Base-by-base conservation (phyloP, 1,284 basidiomycete species). In the Termitomyces sp. region DNA sequence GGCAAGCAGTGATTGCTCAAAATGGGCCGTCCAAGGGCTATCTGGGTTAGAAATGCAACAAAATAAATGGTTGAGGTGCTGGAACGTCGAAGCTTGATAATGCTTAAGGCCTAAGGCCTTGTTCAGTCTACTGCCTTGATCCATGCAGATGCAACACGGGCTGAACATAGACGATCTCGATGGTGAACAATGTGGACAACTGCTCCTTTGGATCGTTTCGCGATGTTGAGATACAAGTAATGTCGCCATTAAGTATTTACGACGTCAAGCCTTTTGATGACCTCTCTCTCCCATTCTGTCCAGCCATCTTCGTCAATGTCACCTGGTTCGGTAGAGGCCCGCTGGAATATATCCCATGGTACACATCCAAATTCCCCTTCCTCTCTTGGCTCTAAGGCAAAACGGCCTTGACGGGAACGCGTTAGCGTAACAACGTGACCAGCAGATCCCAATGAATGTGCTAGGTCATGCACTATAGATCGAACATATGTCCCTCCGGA, bases 401-500 rank as follows among this genome's bases (percentile, higher is more conserved):
- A 96, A 46, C 83, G 65, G 53, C 92, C 92, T 76, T 98, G 94
- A 36, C 90, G 81, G 17, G 87, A 87, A 21, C 95, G 83, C 12
- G 85, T 90, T 56, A 98, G 79, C 12, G 88, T 91, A 46, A 95
- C 92, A 51, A 98, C 93, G 67, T 95, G 93, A 0, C 92, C 94
- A 3, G 90, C 90, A 41, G 89, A 91, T 1, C 86, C 90, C 21
- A 98, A 69, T 1, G 85, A 82, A 60, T 86, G 83, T 7, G 88
- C 91, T 19, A 98, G 79, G 68, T 98, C 94, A 68, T 98, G 93
- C 44, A 94, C 88, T 61, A 97, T 87, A 1, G 88, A 92, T 49
- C 94, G 86, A 45, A 98, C 94, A 65, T 98, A 98, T n/a, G 94
- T 98, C 24, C 94, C 94, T n/a, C 90, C 90, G 15, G 92, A 93